Base-by-base conservation (phyloP, 306 rosid species). In the Begonia masoniana region DNA sequence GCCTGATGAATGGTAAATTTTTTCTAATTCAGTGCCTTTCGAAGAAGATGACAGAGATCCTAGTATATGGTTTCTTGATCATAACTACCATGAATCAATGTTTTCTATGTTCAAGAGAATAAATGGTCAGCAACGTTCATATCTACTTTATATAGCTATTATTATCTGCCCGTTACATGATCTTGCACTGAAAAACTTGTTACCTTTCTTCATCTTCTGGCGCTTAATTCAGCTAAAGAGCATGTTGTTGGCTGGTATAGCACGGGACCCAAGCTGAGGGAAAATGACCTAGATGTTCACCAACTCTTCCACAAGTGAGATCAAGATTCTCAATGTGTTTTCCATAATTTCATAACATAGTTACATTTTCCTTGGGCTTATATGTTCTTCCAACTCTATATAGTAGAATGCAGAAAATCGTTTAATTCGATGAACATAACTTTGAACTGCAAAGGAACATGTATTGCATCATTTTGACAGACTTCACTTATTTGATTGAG, bases 81-180 rank as follows among this genome's bases (percentile, higher is more conserved):
- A 83, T 74, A 80, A 83, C 58, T 87, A 87, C 61, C 94, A 83
- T 5, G 96, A 87, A 47, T 62, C 89, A 1, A 83, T 87, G 94
- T 83, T 76, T 64, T 87, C 96, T 9, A 87, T 87, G 96, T 87
- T 87, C 78, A 87, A 87, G 75, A 80, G 96, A 65, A 87, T 87
- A 52, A 87, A 83, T 56, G 96, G 94, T 87, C 3, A 43, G 41
- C 16, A 41, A 42, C 14, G 21, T 54, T 56, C 12, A 52, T 58
- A 15, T 15, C 7, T 41, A 59, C n/a, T 26, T 10, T 45, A 21
- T 43, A n/a, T 31, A 35, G 10, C 10, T 31, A 16, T 47, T 31
- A 16, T 47, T 55, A 49, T n/a, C 41, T 2, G 21, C 17, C 9
- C 51, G 26, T 36, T 64, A 41, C 13, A 8, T 57, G 43, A 58